Evolutionary conservation across 2,329 filamentous ascomycete species (phyloP).

Genomic region (Fusarium pseudograminearum): DNA sequence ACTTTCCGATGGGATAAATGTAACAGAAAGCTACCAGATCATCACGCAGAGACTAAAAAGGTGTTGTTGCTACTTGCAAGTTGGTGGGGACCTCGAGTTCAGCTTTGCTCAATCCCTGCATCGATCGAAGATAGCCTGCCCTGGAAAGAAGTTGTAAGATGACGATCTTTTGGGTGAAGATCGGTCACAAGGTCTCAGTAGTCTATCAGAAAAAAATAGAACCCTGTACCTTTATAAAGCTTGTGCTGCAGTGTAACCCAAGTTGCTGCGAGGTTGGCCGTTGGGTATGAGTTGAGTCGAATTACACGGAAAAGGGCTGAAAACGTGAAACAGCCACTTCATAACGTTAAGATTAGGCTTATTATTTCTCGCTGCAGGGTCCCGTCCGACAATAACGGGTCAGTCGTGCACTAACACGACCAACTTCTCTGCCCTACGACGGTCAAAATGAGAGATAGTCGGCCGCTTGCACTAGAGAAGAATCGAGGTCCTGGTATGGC

Average conservation of each 20-base stretch:
- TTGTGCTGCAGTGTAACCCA: slow-evolving; percentile 13
- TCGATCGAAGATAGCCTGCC: slow-evolving; percentile 24
- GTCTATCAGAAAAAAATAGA: neutral
- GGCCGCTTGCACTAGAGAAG: slow-evolving; percentile 7
- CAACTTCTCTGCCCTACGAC: slow-evolving; percentile 17
- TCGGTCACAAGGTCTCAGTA: slow-evolving; percentile 28
- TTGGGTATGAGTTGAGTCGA: neutral
- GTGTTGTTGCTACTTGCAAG: slow-evolving; percentile 9
- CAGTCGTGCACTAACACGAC: slow-evolving; percentile 12
- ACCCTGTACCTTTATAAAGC: slow-evolving; percentile 6
- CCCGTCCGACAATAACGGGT: slow-evolving; percentile 23
- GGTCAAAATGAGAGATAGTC: neutral
- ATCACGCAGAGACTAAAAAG: slow-evolving; percentile 2
- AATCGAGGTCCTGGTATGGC: neutral
- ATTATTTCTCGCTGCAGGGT: slow-evolving; percentile 30
- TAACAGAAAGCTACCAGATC: slow-evolving; percentile 9
- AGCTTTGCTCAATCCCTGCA: slow-evolving; percentile 38
- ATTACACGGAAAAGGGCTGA: slow-evolving; percentile 24
- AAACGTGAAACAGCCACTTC: slow-evolving; percentile 35
- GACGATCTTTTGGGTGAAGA: slow-evolving; percentile 34
- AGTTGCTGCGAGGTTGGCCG: slow-evolving; percentile 19
- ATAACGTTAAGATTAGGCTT: slow-evolving; percentile 45
- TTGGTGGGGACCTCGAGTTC: slow-evolving; percentile 32
- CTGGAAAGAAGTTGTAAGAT: slow-evolving; percentile 31
- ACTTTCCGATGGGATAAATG: slow-evolving; percentile 22